Evolutionary conservation across 140 eudicot genomes (phyloP), one percentile per base, ranked within the genome.

Genomic region (Oenanthe javanica): DNA sequence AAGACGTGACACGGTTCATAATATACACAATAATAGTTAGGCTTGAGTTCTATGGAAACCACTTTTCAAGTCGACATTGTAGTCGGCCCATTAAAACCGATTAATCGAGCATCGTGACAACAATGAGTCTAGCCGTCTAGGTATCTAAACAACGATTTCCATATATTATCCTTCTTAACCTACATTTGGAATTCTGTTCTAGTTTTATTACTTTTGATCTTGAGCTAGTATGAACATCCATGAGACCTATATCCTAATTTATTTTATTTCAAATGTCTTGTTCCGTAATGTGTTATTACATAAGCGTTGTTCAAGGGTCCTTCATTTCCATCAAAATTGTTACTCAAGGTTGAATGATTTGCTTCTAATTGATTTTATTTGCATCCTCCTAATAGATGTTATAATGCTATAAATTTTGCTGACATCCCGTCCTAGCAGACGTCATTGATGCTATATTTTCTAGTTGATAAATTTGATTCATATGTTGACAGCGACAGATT

Each of bases 401-500:
- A 23, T 3, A 31, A 66, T 27, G 42, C 43, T 27, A 31, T 27
- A 66, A 6, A 59, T 10, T 57, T 59, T 59, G 67, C 67, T n/a
- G 1, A 59, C 0, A 59, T 59, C 13, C 66, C 14, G 14, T 59
- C 67, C 67, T 59, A 31, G 67, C n/a, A 59, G 13, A 59, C 1
- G n/a, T 8, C 13, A 21, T 8, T 59, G 2, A 21, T 61, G 36
- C 36, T n/a, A 61, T 52, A 73, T 36, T 61, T 19, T 42, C 51
- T n/a, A 27, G 64, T 46, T 78, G 38, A 76, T 63, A 52, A 31
- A 76, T 61, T 42, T 52, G 50, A 81, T 49, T 79, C 45, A 36
- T 57, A 49, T 80, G 31, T 83, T 73, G 88, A 47, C 92, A 91
- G 96, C 81, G 86, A 89, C 84, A 89, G 90, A 87, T 86, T 88